These are phyloP conservation scores for Blepharisma stoltei DNA, from an alignment of 73 alveolate genomes.

Conservation along the genomic window DNA sequence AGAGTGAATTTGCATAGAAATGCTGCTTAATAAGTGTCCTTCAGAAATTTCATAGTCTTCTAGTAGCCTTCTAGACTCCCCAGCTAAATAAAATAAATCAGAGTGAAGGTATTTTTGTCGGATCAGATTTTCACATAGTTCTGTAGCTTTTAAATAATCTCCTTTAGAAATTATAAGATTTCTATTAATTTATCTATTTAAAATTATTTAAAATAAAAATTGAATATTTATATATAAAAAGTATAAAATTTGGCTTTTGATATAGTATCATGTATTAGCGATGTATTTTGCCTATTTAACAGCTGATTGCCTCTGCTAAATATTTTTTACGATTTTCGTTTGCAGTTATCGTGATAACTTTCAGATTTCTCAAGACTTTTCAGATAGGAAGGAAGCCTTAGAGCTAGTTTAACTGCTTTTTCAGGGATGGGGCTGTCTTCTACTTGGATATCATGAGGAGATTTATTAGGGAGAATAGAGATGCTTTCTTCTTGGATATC, in stretches of 20 bases:
- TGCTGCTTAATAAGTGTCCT: neutral
- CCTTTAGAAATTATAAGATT: conserved; percentile 13
- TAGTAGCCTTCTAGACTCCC: conserved; percentile 4
- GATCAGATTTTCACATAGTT: neutral
- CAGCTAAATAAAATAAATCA: conserved; percentile 1
- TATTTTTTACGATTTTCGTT: neutral
- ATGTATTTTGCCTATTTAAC: neutral
- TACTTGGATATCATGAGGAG: too few relatives aligned
- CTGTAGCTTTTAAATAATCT: neutral
- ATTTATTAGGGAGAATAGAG: too few relatives aligned
- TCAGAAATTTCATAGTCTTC: neutral
- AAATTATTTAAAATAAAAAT: too few relatives aligned
- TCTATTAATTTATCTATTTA: too few relatives aligned
- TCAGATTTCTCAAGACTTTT: conserved; percentile 12
- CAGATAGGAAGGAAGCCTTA: conserved; percentile 13
- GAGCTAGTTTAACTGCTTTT: neutral
- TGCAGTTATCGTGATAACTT: conserved; percentile 2
- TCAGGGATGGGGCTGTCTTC: neutral
- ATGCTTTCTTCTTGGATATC: too few relatives aligned
- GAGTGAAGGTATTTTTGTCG: neutral
- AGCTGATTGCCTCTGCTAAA: neutral
- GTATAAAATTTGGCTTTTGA: neutral
- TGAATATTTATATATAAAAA: too few relatives aligned
- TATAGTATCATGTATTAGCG: neutral
- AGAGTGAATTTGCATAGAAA: neutral